phyloP scores from a whole-genome alignment of 169 alveolate genomes.

The Blepharisma undulans region DNA sequence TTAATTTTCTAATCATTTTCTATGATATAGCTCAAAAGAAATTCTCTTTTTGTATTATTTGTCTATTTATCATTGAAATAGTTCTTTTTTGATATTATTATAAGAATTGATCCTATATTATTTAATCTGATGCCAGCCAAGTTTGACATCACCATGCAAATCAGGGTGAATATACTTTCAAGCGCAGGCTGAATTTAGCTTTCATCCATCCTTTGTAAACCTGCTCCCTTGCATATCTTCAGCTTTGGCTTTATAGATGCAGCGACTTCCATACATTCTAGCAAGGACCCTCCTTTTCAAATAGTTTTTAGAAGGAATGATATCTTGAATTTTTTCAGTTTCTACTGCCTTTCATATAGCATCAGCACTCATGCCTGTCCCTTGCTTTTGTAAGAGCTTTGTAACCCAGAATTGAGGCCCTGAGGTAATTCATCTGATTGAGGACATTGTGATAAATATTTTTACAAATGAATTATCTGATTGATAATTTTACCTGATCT shows the following conservation, averaged over 20 bases:
- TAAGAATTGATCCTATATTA: too few species aligned
- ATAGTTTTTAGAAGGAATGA: background rate
- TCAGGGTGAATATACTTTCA: background rate
- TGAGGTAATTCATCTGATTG: background rate
- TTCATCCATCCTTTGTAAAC: background rate
- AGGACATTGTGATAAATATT: background rate
- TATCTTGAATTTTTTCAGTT: background rate
- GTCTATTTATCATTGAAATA: too few species aligned
- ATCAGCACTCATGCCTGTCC: background rate
- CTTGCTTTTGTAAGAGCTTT: background rate
- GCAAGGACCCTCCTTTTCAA: background rate
- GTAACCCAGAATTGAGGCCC: background rate
- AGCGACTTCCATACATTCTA: background rate
- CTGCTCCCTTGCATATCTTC: background rate
- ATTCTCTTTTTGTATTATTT: too few species aligned
- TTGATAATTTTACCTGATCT: too few species aligned
- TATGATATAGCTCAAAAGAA: too few species aligned
- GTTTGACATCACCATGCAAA: background rate
- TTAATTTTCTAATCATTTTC: too few species aligned
- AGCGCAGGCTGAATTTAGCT: background rate
- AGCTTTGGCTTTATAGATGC: background rate
- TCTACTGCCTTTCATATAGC: background rate
- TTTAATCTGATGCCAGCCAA: too few species aligned
- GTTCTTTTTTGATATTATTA: too few species aligned
- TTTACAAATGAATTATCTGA: too few species aligned